These are phyloP conservation scores for Mallotus nudiflorus DNA, from an alignment of 345 rosid genomes.

Conservation along the genomic window DNA sequence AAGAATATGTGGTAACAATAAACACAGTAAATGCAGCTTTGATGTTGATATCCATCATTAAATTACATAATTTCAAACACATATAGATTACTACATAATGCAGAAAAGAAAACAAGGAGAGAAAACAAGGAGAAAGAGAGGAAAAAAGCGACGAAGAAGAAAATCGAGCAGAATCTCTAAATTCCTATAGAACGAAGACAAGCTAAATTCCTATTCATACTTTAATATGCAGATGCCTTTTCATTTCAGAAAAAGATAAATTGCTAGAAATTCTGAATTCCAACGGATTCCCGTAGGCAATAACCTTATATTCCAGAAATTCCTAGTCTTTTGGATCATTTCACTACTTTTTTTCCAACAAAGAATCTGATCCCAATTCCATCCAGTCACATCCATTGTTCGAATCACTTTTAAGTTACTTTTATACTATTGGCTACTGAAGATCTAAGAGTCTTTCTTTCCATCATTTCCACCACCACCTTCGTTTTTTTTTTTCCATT, in stretches of 20 bases:
- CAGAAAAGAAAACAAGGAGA: no score
- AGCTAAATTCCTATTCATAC: neutral
- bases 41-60: neutral
- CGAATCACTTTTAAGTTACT: constrained; percentile 35
- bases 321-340: constrained; percentile 24
- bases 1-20: neutral
- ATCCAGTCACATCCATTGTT: constrained; percentile 19
- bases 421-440: constrained; percentile 13
- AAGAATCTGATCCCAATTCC: constrained; percentile 45
- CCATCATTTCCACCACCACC: constrained; percentile 23
- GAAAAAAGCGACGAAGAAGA: neutral
- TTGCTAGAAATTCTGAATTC: constrained; percentile 3
- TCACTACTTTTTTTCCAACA: constrained; percentile 23
- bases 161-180: no score
- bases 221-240: constrained; percentile 17
- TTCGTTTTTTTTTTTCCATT: no score
- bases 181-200: no score
- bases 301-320: neutral
- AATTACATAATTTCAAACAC: neutral
- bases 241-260: constrained; percentile 3
- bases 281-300: constrained; percentile 11
- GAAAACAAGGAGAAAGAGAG: neutral
- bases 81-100: no score
- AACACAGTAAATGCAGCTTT: neutral
- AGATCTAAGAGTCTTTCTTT: constrained; percentile 1